Conservation (phyloP, 108 stramenopile genomes). For the Cyclotella atomus region DNA sequence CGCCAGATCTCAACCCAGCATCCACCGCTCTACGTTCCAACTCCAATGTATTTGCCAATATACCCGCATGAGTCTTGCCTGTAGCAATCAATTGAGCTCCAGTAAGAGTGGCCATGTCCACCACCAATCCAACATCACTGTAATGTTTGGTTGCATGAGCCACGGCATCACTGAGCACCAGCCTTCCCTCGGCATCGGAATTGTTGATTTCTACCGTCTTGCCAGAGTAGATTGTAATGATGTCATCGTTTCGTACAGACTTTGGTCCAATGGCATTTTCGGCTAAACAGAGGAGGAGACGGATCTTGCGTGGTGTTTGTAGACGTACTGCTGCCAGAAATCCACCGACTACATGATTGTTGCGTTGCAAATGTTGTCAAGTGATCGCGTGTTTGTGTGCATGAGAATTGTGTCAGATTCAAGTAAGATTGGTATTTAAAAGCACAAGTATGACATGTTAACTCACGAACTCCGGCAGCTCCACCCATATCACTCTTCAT, state of each 20-base stretch:
- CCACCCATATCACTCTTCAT: conserved; percentile 86
- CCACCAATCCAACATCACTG: conserved; percentile 30
- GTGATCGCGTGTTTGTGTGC: too few relatives aligned
- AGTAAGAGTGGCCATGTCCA: conserved; percentile 89
- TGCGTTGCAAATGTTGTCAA: too few relatives aligned
- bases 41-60: conserved; percentile 72
- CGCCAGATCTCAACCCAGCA: conserved; percentile 62
- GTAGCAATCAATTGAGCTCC: conserved; percentile 88
- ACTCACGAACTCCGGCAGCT: conserved; percentile 64
- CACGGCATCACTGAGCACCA: conserved; percentile 82
- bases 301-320: conserved; percentile 35
- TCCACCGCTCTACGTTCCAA: conserved; percentile 63
- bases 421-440: neutral
- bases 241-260: conserved; percentile 84
- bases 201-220: conserved; percentile 93
- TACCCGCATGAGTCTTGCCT: conserved; percentile 73
- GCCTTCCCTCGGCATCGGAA: conserved; percentile 88
- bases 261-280: conserved; percentile 82
- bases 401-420: neutral
- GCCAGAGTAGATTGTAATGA: conserved; percentile 80
- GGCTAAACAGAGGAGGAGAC: conserved; percentile 78
- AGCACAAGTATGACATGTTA: neutral
- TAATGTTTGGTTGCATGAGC: conserved; percentile 73
- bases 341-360: conserved; percentile 51
- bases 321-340: conserved; percentile 54